These are phyloP conservation scores for Fusarium oligoseptatum DNA, from an alignment of 2,329 filamentous ascomycete species.

Conservation along the genomic window DNA sequence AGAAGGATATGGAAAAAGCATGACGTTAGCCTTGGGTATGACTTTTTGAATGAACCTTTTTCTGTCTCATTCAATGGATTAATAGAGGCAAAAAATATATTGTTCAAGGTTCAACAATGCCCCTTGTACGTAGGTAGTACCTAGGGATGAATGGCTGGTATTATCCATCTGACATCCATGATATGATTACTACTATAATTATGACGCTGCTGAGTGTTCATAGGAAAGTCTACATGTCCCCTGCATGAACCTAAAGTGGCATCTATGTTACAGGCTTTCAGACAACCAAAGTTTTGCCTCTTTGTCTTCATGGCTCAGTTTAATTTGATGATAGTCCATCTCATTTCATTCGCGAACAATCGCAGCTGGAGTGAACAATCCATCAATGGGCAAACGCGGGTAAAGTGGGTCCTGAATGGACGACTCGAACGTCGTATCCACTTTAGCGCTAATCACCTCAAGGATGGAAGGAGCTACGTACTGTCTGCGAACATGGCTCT, in stretches of 20 bases:
- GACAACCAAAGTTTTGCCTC: neutral
- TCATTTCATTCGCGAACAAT: neutral
- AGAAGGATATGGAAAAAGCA: neutral
- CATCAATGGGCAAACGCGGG: neutral
- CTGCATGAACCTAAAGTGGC: neutral
- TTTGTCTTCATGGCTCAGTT: neutral
- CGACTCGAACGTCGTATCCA: neutral
- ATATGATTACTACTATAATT: neutral
- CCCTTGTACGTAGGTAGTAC: neutral
- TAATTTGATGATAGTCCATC: neutral
- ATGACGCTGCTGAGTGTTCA: neutral
- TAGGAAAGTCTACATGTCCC: neutral
- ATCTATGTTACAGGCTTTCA: neutral
- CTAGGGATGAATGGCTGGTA: too few species aligned
- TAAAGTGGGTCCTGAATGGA: neutral
- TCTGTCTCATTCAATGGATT: neutral
- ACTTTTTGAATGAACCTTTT: neutral
- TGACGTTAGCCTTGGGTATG: neutral
- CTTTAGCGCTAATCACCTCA: neutral
- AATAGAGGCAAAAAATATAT: neutral
- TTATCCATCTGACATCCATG: neutral
- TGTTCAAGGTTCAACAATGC: neutral
- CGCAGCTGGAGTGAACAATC: neutral
- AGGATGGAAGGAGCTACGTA: neutral
- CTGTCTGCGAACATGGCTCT: constrained; percentile 18